Percentiles rank a stretch among this genome's conserved stretches.
These are phyloP conservation scores for Gentiana dahurica DNA, from an alignment of 257 asterid species.

Conservation along the genomic window DNA sequence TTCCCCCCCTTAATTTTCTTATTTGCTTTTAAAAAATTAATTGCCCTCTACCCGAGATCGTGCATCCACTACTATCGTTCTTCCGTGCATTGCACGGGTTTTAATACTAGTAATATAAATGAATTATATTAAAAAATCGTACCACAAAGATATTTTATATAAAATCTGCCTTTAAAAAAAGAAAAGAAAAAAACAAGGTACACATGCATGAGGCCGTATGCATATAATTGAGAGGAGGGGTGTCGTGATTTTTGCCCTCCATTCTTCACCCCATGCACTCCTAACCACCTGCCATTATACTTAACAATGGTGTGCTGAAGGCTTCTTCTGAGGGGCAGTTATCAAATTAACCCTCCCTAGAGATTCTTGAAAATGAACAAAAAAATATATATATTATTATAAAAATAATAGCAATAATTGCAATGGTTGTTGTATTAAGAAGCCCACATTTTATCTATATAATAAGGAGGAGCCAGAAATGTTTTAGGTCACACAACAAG, in stretches of 20 bases:
- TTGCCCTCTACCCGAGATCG: too few relatives aligned
- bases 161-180: too few relatives aligned
- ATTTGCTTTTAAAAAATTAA: too few relatives aligned
- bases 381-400: background rate
- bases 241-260: conserved; percentile 4
- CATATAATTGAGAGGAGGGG: background rate
- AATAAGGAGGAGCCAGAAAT: too few relatives aligned
- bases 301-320: conserved; percentile 5
- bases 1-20: too few relatives aligned
- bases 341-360: background rate
- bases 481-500: too few relatives aligned
- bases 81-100: too few relatives aligned
- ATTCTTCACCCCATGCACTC: conserved; percentile 6
- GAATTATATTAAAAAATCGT: too few relatives aligned
- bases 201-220: background rate
- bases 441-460: background rate
- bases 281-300: background rate
- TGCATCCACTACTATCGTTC: too few relatives aligned
- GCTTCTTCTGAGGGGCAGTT: conserved; percentile 7
- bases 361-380: background rate
- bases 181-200: too few relatives aligned
- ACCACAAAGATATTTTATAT: too few relatives aligned
- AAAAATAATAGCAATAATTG: background rate
- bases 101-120: too few relatives aligned
- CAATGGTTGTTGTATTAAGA: background rate